These are phyloP conservation scores for Trichosporon sp. DNA, from an alignment of 1,284 basidiomycete genomes.

Conservation along the genomic window DNA sequence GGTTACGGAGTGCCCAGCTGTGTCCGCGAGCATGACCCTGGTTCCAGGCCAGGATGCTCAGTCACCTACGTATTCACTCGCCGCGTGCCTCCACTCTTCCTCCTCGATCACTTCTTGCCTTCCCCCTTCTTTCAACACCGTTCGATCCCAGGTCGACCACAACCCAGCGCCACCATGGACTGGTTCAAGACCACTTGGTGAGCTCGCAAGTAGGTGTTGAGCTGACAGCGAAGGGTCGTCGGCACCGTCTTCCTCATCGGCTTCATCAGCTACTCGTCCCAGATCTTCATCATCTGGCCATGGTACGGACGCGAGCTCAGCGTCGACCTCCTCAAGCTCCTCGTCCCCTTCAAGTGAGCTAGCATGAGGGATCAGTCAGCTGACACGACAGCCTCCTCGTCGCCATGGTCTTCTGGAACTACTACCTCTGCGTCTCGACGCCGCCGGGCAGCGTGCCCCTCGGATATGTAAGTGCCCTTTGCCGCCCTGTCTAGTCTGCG, in stretches of 20 bases:
- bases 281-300: slow-evolving; percentile 86
- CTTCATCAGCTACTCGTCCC: slow-evolving; percentile 82
- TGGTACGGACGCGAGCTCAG: slow-evolving; percentile 74
- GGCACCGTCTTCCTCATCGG: slow-evolving; percentile 71
- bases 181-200: not conserved
- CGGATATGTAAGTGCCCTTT: slow-evolving; percentile 63
- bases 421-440: slow-evolving; percentile 70
- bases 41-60: not conserved
- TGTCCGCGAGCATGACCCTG: not conserved
- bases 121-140: not conserved
- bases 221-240: slow-evolving; percentile 44
- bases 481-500: not conserved
- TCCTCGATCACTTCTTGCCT: not conserved
- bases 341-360: slow-evolving; percentile 83
- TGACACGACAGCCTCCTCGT: slow-evolving; percentile 60
- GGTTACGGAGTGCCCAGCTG: not conserved
- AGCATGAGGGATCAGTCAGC: not conserved
- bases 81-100: not conserved
- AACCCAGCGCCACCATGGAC: not conserved
- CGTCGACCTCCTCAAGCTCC: slow-evolving; percentile 64
- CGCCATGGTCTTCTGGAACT: slow-evolving; percentile 77
- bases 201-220: not conserved
- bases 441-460: slow-evolving; percentile 78
- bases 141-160: not conserved
- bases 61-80: not conserved